Evolutionary conservation across 2,329 filamentous ascomycete genomes (phyloP).

Genomic region (Cladophialophora carrionii): DNA sequence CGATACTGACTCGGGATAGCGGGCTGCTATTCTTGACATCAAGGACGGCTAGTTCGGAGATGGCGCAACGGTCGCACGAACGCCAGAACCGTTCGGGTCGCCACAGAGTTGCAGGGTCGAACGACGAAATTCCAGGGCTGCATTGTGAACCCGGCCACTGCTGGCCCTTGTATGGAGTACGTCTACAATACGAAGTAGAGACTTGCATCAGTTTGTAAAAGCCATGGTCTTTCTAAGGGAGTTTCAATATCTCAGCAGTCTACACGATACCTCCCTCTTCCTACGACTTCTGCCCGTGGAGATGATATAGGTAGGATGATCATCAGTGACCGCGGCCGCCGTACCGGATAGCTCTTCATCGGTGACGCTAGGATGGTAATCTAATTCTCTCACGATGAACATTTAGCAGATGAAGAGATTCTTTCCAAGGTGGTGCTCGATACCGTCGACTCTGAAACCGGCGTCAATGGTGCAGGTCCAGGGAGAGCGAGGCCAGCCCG

Average conservation of each 20-base stretch:
- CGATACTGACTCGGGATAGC: background rate
- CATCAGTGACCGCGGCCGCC: too few species aligned
- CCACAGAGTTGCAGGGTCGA: background rate
- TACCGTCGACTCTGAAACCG: background rate
- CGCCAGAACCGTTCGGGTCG: background rate
- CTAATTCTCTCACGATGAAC: too few species aligned
- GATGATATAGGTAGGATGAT: background rate
- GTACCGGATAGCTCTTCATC: too few species aligned
- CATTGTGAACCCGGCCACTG: background rate
- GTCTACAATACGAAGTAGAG: too few species aligned
- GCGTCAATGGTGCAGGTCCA: background rate
- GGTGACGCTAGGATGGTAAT: too few species aligned
- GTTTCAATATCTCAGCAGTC: too few species aligned
- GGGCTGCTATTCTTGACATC: constrained; percentile 16
- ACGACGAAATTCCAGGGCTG: background rate
- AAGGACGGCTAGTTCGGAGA: background rate
- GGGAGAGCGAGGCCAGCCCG: background rate
- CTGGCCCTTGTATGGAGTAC: too few species aligned
- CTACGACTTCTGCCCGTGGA: background rate
- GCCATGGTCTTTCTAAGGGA: background rate
- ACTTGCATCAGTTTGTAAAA: background rate
- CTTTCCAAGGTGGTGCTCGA: background rate
- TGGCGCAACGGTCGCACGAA: constrained; percentile 1
- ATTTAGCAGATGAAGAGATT: background rate
- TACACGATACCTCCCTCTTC: background rate